phyloP scores from a whole-genome alignment of 2,329 filamentous ascomycete genomes.

The Verticillium alfalfae region DNA sequence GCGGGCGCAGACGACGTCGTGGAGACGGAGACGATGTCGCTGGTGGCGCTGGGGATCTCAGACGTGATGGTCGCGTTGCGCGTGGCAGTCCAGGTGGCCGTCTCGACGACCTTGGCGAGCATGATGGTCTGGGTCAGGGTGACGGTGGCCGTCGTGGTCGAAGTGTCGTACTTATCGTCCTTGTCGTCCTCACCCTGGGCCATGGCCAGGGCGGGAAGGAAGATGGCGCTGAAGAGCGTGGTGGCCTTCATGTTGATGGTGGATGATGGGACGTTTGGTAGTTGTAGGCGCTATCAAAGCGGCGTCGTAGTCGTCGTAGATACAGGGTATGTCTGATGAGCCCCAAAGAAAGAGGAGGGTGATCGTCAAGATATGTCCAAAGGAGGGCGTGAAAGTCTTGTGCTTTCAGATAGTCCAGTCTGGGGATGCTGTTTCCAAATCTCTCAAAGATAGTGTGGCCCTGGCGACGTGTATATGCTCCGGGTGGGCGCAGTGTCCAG shows the following conservation, averaged over 20 bases:
- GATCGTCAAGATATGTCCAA: neutral
- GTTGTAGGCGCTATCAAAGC: conserved; percentile 14
- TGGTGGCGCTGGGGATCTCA: conserved; percentile 14
- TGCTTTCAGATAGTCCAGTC: neutral
- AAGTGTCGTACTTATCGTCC: conserved; percentile 27
- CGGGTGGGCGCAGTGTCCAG: neutral
- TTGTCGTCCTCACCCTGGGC: conserved; percentile 26
- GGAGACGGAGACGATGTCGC: conserved; percentile 20
- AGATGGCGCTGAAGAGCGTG: conserved; percentile 37
- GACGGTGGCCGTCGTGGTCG: conserved; percentile 36
- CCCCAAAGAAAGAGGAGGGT: neutral
- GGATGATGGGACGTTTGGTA: conserved; percentile 7
- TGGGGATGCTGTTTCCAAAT: neutral
- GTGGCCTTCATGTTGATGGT: conserved; percentile 29
- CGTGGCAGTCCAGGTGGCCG: conserved; percentile 27
- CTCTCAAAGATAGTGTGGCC: neutral
- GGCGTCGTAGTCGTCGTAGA: conserved; percentile 5
- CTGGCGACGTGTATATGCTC: neutral
- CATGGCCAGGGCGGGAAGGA: conserved; percentile 49
- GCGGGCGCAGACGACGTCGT: conserved; percentile 16
- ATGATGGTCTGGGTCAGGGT: conserved; percentile 48
- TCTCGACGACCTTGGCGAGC: conserved; percentile 37
- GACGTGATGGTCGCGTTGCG: conserved; percentile 21
- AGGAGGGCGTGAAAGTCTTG: neutral
- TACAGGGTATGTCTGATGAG: neutral